Evolutionary conservation across 768 basidiomycete species (phyloP).

Genomic region (Kwoniella bestiolae): DNA sequence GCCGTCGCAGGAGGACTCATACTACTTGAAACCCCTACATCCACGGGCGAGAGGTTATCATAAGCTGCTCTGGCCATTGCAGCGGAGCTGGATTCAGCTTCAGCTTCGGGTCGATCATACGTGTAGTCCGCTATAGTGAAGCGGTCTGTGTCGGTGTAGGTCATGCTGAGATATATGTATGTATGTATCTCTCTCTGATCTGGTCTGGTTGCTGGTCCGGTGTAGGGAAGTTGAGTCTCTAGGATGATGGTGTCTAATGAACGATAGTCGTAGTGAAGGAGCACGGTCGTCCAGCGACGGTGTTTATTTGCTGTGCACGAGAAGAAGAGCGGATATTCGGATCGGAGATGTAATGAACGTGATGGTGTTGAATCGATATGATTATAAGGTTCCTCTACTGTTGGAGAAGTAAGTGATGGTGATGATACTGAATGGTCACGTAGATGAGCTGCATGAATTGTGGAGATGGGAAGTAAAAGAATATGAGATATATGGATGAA

Average conservation of each 20-base stretch:
- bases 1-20: not conserved
- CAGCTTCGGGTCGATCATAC: slow-evolving; percentile 24
- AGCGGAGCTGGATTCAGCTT: slow-evolving; percentile 14
- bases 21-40: not conserved
- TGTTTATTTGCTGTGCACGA: slow-evolving; percentile 9
- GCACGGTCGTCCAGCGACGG: slow-evolving; percentile 18
- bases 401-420: not conserved
- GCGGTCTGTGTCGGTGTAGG: slow-evolving; percentile 22
- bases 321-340: not conserved
- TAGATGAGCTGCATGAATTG: not conserved
- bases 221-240: too few species aligned
- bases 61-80: slow-evolving; percentile 11
- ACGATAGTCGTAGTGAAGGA: not conserved
- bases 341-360: slow-evolving; percentile 16
- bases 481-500: not conserved
- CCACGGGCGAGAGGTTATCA: not conserved
- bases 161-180: not conserved
- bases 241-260: too few species aligned
- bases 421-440: not conserved
- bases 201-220: not conserved
- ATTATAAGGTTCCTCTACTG: not conserved
- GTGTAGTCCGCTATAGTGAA: slow-evolving; percentile 49
- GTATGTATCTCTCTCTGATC: not conserved
- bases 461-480: not conserved
- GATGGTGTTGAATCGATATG: not conserved